These are phyloP conservation scores for Yamadazyma insecticola DNA, from an alignment of 805 yeast species.

Conservation along the genomic window DNA sequence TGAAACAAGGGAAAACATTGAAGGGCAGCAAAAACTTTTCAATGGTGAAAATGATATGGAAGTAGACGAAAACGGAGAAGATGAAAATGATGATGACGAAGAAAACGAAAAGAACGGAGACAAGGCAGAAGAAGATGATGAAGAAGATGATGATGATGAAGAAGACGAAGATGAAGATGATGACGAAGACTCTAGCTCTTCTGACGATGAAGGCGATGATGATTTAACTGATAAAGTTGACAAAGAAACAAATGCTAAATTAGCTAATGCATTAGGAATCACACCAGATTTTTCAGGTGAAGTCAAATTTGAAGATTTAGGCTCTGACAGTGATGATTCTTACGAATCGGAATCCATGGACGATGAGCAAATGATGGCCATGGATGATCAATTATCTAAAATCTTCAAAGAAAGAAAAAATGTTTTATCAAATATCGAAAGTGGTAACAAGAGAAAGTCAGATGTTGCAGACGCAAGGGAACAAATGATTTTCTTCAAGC, in stretches of 20 bases:
- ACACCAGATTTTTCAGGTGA: conserved; percentile 44
- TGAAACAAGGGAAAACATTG: conserved; percentile 65
- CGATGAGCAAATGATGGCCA: conserved; percentile 94
- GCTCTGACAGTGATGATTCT: conserved; percentile 43
- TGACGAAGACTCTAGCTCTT: conserved; percentile 11
- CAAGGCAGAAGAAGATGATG: conserved; percentile 19
- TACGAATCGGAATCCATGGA: conserved; percentile 78
- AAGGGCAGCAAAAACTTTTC: conserved; percentile 75
- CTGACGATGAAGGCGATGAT: conserved; percentile 13
- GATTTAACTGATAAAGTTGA: conserved; percentile 23
- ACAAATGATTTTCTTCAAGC: conserved; percentile 73
- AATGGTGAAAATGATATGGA: conserved; percentile 46
- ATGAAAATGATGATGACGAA: conserved; percentile 20
- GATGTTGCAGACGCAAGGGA: conserved; percentile 79
- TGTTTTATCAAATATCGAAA: conserved; percentile 45
- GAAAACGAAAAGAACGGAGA: conserved; percentile 26
- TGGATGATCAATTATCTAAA: conserved; percentile 76
- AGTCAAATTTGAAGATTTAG: conserved; percentile 38
- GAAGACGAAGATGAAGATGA: conserved; percentile 19
- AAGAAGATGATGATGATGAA: conserved; percentile 19
- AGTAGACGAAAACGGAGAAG: conserved; percentile 13
- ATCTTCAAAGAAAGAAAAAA: conserved; percentile 82
- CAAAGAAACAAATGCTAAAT: conserved; percentile 51
- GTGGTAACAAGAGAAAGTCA: conserved; percentile 63
- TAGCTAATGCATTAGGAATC: conserved; percentile 69